Evolutionary conservation across 2,329 filamentous ascomycete genomes (phyloP).

Genomic region (Drechslerella coelobrocha): DNA sequence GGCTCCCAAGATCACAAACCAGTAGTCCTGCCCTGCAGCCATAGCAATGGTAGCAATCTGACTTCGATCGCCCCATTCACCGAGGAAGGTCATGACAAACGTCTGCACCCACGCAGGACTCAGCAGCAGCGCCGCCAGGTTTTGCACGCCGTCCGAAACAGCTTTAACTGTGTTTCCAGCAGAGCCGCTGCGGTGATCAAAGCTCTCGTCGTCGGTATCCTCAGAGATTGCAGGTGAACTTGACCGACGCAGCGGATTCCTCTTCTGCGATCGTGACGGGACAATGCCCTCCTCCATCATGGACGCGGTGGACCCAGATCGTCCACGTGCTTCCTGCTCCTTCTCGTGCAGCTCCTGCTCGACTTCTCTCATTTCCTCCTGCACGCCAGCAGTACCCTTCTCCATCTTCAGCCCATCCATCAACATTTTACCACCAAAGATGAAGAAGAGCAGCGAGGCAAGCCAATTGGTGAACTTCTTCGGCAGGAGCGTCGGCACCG

Average conservation of each 20-base stretch:
- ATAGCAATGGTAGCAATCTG: slow-evolving; percentile 99
- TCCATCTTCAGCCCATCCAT: slow-evolving; percentile 90
- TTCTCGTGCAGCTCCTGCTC: slow-evolving; percentile 63
- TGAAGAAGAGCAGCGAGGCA: slow-evolving; percentile 81
- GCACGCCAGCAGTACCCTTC: slow-evolving; percentile 74
- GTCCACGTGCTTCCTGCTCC: slow-evolving; percentile 48
- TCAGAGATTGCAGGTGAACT: slow-evolving; percentile 49
- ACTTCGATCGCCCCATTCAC: slow-evolving; percentile 96
- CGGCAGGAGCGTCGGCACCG: slow-evolving; percentile 85
- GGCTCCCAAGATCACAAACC: slow-evolving; percentile 95
- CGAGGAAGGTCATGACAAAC: slow-evolving; percentile 97
- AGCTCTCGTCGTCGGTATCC: slow-evolving; percentile 40
- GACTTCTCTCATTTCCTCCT: slow-evolving; percentile 94
- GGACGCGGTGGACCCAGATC: slow-evolving; percentile 47
- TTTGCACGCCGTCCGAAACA: slow-evolving; percentile 72
- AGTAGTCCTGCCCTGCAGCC: slow-evolving; percentile 97
- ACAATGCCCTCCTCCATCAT: slow-evolving; percentile 48
- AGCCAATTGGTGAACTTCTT: slow-evolving; percentile 89
- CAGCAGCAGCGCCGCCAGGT: slow-evolving; percentile 83
- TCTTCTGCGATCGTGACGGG: slow-evolving; percentile 34
- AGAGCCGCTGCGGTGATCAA: slow-evolving; percentile 56
- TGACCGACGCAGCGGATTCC: slow-evolving; percentile 35
- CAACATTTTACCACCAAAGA: slow-evolving; percentile 85
- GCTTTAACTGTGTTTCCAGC: slow-evolving; percentile 58
- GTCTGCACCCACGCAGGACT: slow-evolving; percentile 99